A percentile compares a stretch with the other conserved stretches of the same genome.
Evolutionary conservation across 2,329 filamentous ascomycete genomes (phyloP).

Genomic region (Proliferodiscus dingleyae): DNA sequence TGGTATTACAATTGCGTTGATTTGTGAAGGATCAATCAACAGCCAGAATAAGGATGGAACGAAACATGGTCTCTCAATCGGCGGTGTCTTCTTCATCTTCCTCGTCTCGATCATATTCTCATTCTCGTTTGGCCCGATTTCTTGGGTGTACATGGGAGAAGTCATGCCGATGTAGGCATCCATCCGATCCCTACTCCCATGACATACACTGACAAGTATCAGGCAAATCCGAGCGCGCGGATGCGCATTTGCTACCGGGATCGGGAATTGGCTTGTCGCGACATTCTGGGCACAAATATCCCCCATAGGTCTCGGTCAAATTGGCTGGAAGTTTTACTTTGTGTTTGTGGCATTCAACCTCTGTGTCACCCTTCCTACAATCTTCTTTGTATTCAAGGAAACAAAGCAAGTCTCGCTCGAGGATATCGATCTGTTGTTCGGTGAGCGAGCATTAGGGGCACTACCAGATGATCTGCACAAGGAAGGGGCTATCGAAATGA

Average conservation of each 20-base stretch:
- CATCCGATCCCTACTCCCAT: conserved; percentile 44
- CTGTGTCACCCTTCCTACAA: conserved; percentile 32
- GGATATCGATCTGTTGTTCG: conserved; percentile 31
- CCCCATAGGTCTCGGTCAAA: conserved; percentile 44
- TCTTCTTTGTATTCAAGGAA: conserved; percentile 32
- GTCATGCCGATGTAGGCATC: conserved; percentile 4
- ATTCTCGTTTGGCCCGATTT: conserved; percentile 53
- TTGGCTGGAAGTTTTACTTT: conserved; percentile 53
- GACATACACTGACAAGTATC: conserved; percentile 60
- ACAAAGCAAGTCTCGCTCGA: conserved; percentile 30
- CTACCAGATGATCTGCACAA: conserved; percentile 40
- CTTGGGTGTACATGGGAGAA: conserved; percentile 35
- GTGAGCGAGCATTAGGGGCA: conserved; percentile 38
- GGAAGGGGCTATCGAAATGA: conserved; percentile 1
- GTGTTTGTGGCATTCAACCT: conserved; percentile 43
- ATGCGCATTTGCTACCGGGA: conserved; percentile 51
- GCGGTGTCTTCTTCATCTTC: conserved; percentile 63
- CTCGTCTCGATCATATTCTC: conserved; percentile 55
- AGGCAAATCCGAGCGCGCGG: conserved; percentile 57
- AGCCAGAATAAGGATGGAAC: conserved; percentile 41
- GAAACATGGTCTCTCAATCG: conserved; percentile 47
- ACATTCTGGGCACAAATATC: conserved; percentile 56
- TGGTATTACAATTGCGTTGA: conserved; percentile 50
- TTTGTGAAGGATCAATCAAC: conserved; percentile 56
- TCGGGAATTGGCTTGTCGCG: conserved; percentile 55